Conservation (phyloP, 768 basidiomycete genomes). For the Russula olivacea region DNA sequence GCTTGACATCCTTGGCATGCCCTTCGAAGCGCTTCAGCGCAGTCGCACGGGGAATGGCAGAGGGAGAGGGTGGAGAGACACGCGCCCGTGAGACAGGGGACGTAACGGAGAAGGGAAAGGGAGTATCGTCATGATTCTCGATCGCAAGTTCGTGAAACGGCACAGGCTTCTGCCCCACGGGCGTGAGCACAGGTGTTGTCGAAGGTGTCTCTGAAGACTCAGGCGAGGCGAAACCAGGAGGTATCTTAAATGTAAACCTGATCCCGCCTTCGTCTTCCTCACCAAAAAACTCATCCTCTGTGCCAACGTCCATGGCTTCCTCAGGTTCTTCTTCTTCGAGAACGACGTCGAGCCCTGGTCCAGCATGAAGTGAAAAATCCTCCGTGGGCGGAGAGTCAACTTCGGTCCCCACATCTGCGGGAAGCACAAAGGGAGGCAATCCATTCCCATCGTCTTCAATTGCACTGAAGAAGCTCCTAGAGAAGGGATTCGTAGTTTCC, state of each 20-base stretch:
- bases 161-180: slow-evolving; percentile 15
- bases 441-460: slow-evolving; percentile 44
- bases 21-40: slow-evolving; percentile 35
- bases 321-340: slow-evolving; percentile 44
- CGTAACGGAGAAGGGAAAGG: slow-evolving; percentile 26
- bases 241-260: slow-evolving; percentile 65
- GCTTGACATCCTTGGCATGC: slow-evolving; percentile 24
- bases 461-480: slow-evolving; percentile 43
- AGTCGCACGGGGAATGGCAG: slow-evolving; percentile 46
- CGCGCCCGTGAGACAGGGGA: not conserved
- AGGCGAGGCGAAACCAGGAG: slow-evolving; percentile 32
- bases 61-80: slow-evolving; percentile 35
- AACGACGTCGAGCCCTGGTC: slow-evolving; percentile 36
- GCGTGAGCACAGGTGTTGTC: slow-evolving; percentile 18
- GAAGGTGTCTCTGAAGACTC: slow-evolving; percentile 25
- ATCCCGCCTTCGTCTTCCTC: slow-evolving; percentile 60
- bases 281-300: slow-evolving; percentile 50
- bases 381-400: slow-evolving; percentile 28
- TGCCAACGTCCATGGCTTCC: slow-evolving; percentile 22
- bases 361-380: slow-evolving; percentile 33
- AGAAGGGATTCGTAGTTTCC: slow-evolving; percentile 50
- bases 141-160: slow-evolving; percentile 21
- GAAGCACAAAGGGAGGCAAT: slow-evolving; percentile 45
- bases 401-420: slow-evolving; percentile 39
- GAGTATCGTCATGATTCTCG: slow-evolving; percentile 25